Base-by-base conservation (phyloP, 306 rosid species). In the Rubus idaeus region DNA sequence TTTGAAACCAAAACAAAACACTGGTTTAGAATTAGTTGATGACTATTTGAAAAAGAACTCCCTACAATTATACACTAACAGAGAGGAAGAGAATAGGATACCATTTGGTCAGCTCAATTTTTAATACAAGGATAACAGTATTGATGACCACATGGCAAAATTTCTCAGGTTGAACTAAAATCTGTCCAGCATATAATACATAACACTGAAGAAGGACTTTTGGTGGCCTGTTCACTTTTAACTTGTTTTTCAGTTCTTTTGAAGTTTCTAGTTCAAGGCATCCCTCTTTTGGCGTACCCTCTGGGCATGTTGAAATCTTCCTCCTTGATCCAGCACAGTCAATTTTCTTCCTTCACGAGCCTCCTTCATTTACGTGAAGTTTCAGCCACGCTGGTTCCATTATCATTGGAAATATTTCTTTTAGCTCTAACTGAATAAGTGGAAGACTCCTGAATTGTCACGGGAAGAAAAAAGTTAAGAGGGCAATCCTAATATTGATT, bases 121-220 rank as follows among this genome's bases (percentile, higher is more conserved):
- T 88, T 86, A 76, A 95, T 95, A 83, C 98, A 95, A 68, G 85
- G 75, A 80, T 79, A 92, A 80, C 98, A 95, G 87, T 83, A 95
- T 52, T 93, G 91, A 79, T 95, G 98, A 72, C 95, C 96, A 82
- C 98, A 95, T 0, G 88, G 90, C 83, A 95, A 84, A 82, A 90
- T 82, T 35, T 96, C 98, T 79, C 96, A 70, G 46, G 81, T 88
- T 71, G 88, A 75, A 84, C 96, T 89, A 84, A 84, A 92, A 77
- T 89, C 96, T 53, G 88, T 84, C 88, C 83, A 89, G 83, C 98
- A 95, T 77, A 95, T 95, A 51, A 90, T 96, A 76, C 98, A 95
- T 72, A 97, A 92, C 18, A 71, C 77, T 73, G 79, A 75, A 71
- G 86, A 1, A 23, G 26, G 80, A 77, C 81, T 45, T 52, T 50